phyloP scores from a whole-genome alignment of 2,329 filamentous ascomycete genomes.

The Stagonosporopsis chrysanthemi region DNA sequence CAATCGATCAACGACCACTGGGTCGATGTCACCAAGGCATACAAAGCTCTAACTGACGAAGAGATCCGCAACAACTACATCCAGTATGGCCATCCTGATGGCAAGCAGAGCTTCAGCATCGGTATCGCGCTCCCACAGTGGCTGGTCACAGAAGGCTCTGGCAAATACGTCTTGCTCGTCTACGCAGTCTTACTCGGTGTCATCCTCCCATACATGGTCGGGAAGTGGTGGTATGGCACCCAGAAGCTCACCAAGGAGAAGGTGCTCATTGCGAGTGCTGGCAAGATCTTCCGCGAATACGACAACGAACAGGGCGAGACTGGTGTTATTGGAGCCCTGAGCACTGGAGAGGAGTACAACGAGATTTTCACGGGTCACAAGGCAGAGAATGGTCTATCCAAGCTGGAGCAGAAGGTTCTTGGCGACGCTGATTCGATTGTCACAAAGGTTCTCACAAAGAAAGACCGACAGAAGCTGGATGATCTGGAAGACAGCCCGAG shows the following conservation, averaged over 20 bases:
- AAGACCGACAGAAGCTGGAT: conserved; percentile 79
- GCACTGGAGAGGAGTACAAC: conserved; percentile 85
- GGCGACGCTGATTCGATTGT: conserved; percentile 62
- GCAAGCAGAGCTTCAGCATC: conserved; percentile 98
- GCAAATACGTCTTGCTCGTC: conserved; percentile 91
- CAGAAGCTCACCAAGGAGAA: conserved; percentile 93
- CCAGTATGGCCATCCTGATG: conserved; percentile 94
- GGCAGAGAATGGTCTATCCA: conserved; percentile 80
- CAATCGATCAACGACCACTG: conserved; percentile 87
- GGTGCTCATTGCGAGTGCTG: conserved; percentile 90
- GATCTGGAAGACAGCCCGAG: conserved; percentile 80
- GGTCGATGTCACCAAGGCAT: conserved; percentile 96
- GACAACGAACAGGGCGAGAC: conserved; percentile 82
- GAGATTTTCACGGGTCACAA: conserved; percentile 77
- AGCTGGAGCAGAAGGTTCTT: conserved; percentile 83
- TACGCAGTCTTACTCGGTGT: conserved; percentile 90
- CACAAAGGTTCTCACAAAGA: conserved; percentile 68
- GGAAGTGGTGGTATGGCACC: conserved; percentile 98
- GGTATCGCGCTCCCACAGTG: conserved; percentile 94
- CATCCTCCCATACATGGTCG: conserved; percentile 88
- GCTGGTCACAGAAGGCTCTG: conserved; percentile 90
- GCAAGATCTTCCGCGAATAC: conserved; percentile 93
- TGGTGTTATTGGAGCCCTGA: conserved; percentile 80
- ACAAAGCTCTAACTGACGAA: conserved; percentile 97
- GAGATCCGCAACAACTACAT: conserved; percentile 97